These are phyloP conservation scores for Plasmodium cynomolgi DNA, from an alignment of 169 alveolate genomes.

Conservation along the genomic window DNA sequence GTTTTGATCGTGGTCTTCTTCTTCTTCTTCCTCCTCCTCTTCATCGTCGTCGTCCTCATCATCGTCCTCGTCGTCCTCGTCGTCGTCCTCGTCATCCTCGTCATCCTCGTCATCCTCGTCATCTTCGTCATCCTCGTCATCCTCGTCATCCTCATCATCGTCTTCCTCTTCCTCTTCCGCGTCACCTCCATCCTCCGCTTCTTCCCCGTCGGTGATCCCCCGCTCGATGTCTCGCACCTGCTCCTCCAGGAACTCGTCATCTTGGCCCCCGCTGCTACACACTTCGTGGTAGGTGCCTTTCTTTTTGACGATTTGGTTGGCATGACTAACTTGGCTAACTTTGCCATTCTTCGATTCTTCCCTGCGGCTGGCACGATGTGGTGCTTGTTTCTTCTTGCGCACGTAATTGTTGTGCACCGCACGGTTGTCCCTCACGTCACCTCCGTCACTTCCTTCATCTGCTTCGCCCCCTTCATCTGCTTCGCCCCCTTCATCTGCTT, in stretches of 20 bases:
- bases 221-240: background rate
- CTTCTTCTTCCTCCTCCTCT: slow-evolving; percentile 47
- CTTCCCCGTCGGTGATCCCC: slow-evolving; percentile 43
- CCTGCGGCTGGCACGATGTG: background rate
- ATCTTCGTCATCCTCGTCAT: slow-evolving; percentile 10
- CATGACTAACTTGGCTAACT: background rate
- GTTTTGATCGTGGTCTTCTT: slow-evolving; percentile 62
- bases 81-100: slow-evolving; percentile 75
- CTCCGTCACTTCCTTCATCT: background rate
- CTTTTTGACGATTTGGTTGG: background rate
- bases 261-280: background rate
- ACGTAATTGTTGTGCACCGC: background rate
- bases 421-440: background rate
- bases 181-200: slow-evolving; percentile 39
- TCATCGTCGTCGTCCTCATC: background rate
- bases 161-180: background rate
- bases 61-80: slow-evolving; percentile 12
- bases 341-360: background rate
- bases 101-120: slow-evolving; percentile 46
- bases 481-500: background rate
- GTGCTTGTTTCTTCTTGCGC: background rate
- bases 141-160: background rate
- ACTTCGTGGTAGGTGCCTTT: background rate
- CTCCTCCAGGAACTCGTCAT: background rate
- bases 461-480: background rate